Evolutionary conservation across 1,284 basidiomycete genomes (phyloP).

Genomic region (Meira miltonrushii): DNA sequence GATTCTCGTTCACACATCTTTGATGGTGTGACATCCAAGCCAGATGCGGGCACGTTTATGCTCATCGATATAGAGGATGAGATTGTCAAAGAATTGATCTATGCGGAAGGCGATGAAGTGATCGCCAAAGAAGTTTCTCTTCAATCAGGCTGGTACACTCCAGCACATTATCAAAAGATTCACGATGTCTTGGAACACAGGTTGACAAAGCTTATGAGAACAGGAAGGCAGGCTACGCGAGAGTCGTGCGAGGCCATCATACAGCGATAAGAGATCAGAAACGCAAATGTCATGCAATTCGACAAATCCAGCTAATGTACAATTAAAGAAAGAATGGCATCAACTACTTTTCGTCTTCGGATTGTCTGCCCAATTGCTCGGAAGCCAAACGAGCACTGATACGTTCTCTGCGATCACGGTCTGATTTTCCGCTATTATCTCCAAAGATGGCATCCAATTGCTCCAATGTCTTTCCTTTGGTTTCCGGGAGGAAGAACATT

Average conservation of each 20-base stretch:
- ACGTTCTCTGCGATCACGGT: not conserved
- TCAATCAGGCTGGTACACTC: slow-evolving; percentile 11
- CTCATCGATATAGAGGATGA: slow-evolving; percentile 84
- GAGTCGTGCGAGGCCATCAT: not conserved
- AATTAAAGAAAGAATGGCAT: no score
- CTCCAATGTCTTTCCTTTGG: slow-evolving; percentile 9
- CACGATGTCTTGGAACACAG: not conserved
- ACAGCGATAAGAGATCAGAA: no score
- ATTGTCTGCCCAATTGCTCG: not conserved
- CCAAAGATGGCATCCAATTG: slow-evolving; percentile 3
- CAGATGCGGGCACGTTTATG: slow-evolving; percentile 83
- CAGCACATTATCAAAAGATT: slow-evolving; percentile 10
- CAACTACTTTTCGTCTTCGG: no score
- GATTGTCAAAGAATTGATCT: slow-evolving; percentile 54
- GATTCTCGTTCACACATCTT: slow-evolving; percentile 64
- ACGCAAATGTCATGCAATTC: no score
- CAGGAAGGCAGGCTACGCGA: not conserved
- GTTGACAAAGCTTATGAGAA: not conserved
- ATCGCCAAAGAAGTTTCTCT: slow-evolving; percentile 12
- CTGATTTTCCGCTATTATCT: not conserved
- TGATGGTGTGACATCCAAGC: slow-evolving; percentile 72
- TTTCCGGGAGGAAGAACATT: slow-evolving; percentile 13
- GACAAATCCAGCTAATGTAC: no score
- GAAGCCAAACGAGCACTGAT: not conserved
- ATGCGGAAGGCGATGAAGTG: slow-evolving; percentile 11